These are phyloP conservation scores for Nitzschia palea DNA, from an alignment of 108 stramenopile species.

Conservation along the genomic window DNA sequence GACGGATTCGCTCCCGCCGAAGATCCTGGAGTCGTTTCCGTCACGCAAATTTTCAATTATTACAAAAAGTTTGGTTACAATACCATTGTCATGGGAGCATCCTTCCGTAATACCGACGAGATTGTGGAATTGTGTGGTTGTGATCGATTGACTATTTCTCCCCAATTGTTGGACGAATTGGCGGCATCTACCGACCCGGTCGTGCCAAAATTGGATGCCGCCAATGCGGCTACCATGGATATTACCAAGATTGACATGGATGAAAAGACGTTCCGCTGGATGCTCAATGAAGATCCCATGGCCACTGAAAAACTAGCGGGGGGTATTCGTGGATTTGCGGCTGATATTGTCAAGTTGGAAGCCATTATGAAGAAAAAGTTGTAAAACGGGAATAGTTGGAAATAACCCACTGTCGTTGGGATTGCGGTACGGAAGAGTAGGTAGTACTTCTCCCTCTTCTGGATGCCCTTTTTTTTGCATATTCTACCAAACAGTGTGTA, in stretches of 20 bases:
- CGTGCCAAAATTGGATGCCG: conserved; percentile 62
- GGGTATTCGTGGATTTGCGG: conserved; percentile 95
- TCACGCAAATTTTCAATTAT: conserved; percentile 95
- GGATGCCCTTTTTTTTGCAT: too few relatives aligned
- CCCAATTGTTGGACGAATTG: conserved; percentile 77
- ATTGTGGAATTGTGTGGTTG: conserved; percentile 86
- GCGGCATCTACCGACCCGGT: conserved; percentile 26
- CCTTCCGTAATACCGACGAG: conserved; percentile 91
- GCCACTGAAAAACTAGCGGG: conserved; percentile 98
- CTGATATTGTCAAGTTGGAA: conserved; percentile 94
- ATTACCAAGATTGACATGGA: conserved; percentile 79
- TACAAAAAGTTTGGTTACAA: conserved; percentile 96
- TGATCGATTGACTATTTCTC: conserved; percentile 88
- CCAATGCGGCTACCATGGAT: conserved; percentile 57
- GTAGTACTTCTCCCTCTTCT: too few relatives aligned
- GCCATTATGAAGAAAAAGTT: conserved; percentile 83
- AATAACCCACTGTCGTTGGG: too few relatives aligned
- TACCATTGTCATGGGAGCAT: conserved; percentile 99
- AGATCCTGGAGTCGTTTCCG: conserved; percentile 97
- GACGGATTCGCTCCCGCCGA: conserved; percentile 73
- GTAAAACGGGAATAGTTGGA: too few relatives aligned
- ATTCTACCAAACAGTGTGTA: too few relatives aligned
- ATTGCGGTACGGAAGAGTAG: too few relatives aligned
- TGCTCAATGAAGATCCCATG: conserved; percentile 98
- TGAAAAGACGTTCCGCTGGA: conserved; percentile 93